Conservation (phyloP, 805 yeast species). For the Spathaspora arborariae region DNA sequence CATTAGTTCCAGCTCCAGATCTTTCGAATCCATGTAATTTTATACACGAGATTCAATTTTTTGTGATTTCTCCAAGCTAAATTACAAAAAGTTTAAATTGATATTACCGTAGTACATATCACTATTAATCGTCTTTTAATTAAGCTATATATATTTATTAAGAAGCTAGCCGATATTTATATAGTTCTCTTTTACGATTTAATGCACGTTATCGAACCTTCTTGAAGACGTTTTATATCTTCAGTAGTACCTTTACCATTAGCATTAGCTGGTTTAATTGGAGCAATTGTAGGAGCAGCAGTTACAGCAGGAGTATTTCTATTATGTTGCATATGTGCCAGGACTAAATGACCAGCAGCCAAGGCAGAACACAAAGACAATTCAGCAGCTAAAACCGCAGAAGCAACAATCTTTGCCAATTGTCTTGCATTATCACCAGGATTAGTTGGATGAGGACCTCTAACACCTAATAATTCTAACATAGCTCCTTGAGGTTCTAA, state of each 20-base stretch:
- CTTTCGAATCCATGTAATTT: too few species aligned
- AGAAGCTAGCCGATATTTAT: not conserved
- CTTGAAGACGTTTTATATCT: slow-evolving; percentile 47
- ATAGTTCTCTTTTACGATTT: slow-evolving; percentile 38
- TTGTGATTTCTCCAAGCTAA: too few species aligned
- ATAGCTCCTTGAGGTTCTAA: slow-evolving; percentile 96
- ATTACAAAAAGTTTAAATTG: too few species aligned
- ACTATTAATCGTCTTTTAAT: not conserved
- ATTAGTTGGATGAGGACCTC: slow-evolving; percentile 89
- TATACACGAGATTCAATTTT: too few species aligned
- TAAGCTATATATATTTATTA: not conserved
- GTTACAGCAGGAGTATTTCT: slow-evolving; percentile 44
- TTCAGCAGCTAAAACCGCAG: slow-evolving; percentile 95
- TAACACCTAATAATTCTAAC: slow-evolving; percentile 90
- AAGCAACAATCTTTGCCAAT: slow-evolving; percentile 87
- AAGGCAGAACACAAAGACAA: slow-evolving; percentile 91
- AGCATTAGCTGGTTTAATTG: slow-evolving; percentile 8
- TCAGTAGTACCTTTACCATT: slow-evolving; percentile 6
- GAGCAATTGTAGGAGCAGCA: slow-evolving; percentile 15
- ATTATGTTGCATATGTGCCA: slow-evolving; percentile 95
- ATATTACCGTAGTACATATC: too few species aligned
- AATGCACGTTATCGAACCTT: slow-evolving; percentile 75
- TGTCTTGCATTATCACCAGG: slow-evolving; percentile 96
- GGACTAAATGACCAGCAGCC: slow-evolving; percentile 98
- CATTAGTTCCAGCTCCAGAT: too few species aligned